phyloP scores from a whole-genome alignment of 371 early-diverging fungal genomes.

The Apophysomyces trapeziformis region DNA sequence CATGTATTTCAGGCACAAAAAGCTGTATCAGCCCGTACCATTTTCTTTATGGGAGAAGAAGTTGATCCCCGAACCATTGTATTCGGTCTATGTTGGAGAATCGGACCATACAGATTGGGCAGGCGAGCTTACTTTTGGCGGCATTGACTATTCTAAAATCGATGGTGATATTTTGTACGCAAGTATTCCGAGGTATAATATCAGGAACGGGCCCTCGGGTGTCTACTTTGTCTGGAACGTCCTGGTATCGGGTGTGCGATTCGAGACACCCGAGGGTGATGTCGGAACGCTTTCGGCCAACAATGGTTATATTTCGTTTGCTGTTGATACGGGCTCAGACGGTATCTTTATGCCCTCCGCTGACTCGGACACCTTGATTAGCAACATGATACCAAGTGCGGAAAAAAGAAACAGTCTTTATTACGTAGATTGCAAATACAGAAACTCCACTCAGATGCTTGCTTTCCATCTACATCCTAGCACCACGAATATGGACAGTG shows the following conservation, averaged over 20 bases:
- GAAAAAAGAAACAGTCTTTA: background rate
- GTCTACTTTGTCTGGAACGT: background rate
- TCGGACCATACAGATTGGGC: constrained; percentile 13
- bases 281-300: background rate
- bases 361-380: background rate
- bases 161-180: background rate
- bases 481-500: background rate
- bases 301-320: background rate
- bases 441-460: background rate
- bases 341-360: background rate
- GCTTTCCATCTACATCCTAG: background rate
- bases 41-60: constrained; percentile 12
- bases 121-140: constrained; percentile 63
- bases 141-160: constrained; percentile 32
- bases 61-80: constrained; percentile 14
- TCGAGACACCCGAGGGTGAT: background rate
- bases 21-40: constrained; percentile 13
- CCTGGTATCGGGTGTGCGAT: background rate
- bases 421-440: background rate
- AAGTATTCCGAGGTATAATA: background rate
- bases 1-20: constrained; percentile 3
- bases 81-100: constrained; percentile 12
- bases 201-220: background rate
- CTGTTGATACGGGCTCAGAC: background rate
- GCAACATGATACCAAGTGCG: background rate